Evolutionary conservation across 1,139 yeast genomes (phyloP).

Genomic region (Candida sp.): DNA sequence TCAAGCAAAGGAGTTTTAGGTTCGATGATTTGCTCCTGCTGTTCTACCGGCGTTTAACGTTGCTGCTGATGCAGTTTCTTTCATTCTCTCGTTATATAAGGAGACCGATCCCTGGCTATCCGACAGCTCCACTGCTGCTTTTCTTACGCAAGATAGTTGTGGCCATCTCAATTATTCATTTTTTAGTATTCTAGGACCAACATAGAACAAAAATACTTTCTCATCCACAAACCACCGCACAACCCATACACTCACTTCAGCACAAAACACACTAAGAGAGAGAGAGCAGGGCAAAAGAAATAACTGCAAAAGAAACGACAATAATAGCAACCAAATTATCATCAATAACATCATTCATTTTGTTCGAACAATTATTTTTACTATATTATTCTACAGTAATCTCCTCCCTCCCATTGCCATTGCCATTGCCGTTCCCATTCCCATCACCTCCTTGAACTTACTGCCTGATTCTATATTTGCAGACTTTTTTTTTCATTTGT

Average conservation of each 20-base stretch:
- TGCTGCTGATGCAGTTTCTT: neutral
- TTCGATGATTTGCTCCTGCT: neutral
- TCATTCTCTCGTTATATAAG: neutral
- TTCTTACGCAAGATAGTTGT: neutral
- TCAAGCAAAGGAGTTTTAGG: neutral
- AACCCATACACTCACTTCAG: neutral
- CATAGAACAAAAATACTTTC: neutral
- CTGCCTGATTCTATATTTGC: neutral
- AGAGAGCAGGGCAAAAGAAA: neutral
- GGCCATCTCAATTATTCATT: too few species aligned
- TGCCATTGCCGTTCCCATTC: too few species aligned
- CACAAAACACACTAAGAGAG: neutral
- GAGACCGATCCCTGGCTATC: neutral
- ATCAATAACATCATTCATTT: conserved; percentile 1
- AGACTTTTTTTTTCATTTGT: neutral
- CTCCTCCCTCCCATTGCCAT: neutral
- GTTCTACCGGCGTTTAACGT: neutral
- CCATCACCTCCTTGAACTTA: neutral
- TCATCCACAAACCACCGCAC: neutral
- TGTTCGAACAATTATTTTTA: neutral
- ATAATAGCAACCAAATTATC: neutral
- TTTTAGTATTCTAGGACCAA: neutral
- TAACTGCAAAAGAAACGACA: conserved; percentile 4
- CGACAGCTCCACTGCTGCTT: neutral
- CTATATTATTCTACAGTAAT: neutral